Base-by-base conservation (phyloP, 148 eudicot genomes). In the Tetragonia tetragonoides region DNA sequence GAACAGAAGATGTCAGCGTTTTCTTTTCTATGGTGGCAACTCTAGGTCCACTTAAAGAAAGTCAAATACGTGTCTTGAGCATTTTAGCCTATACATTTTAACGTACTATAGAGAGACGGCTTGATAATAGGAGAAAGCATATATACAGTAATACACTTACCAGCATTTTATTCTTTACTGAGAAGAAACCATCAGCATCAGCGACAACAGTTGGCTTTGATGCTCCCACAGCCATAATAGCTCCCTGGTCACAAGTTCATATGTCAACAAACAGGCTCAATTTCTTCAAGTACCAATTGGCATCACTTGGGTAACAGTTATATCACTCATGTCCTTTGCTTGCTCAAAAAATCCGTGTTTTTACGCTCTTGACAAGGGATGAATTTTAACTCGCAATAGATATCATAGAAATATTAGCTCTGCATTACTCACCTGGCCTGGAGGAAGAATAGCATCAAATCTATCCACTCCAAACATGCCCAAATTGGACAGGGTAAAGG, bases 391-490 rank as follows among this genome's bases (percentile, higher is more conserved):
- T 11, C 47, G 5, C 24, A 73, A 24, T 47, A 66, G 68, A 10
- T 14, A 24, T 39, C 12, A 20, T 24, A 60, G 60, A 72, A 77
- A 80, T 66, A 54, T 51, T 60, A 21, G 60, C n/a, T 62, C 40
- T 16, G 56, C 17, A 21, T n/a, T 28, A 74, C 85, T 82, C 74
- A 92, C 98, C 98, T 94, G 97, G 80, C 98, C 98, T n/a, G 98
- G 98, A 80, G 98, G 98, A 81, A 94, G 95, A 73, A 94, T 92
- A 78, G 98, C 98, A 78, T 94, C 98, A 68, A 94, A 94, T 73
- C 97, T 87, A 68, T 94, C 98, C 75, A 94, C 98, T 88, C 98
- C 97, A 85, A 94, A 94, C 98, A 94, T 94, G 80, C 98, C 98
- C 80, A 94, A 81, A 75, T 94, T 94, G 83, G 98, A 94, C 78